Evolutionary conservation across 352 stramenopile genomes (phyloP).

Genomic region (Phytophthora pini): DNA sequence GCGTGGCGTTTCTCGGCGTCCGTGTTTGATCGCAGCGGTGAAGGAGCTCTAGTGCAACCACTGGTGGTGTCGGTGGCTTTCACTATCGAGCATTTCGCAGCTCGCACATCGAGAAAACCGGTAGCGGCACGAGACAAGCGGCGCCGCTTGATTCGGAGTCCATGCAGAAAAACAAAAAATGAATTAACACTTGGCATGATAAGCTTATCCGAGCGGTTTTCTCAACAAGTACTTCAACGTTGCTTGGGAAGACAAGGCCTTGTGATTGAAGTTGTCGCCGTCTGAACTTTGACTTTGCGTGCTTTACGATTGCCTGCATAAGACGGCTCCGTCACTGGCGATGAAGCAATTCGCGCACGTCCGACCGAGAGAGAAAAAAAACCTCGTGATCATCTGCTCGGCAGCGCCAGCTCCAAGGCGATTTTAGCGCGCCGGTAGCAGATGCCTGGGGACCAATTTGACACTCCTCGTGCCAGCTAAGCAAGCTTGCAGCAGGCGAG

Average conservation of each 20-base stretch:
- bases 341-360: constrained; percentile 15
- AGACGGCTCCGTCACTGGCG: constrained; percentile 9
- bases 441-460: neutral
- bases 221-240: constrained; percentile 26
- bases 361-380: constrained; percentile 1
- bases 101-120: constrained; percentile 1
- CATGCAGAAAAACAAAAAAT: constrained; percentile 16
- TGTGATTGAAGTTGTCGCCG: constrained; percentile 28
- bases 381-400: constrained; percentile 27
- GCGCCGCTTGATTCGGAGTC: constrained; percentile 1
- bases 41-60: constrained; percentile 3
- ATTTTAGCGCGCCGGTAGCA: neutral
- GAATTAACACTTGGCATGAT: constrained; percentile 16
- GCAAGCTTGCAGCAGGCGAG: too few relatives aligned
- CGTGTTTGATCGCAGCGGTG: constrained; percentile 15
- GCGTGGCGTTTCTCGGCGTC: constrained; percentile 16
- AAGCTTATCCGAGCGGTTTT: constrained; percentile 30
- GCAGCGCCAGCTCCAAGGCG: constrained; percentile 1
- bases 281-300: constrained; percentile 20
- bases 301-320: constrained; percentile 20
- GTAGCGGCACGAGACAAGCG: constrained; percentile 10
- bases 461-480: neutral
- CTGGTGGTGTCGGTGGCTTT: neutral
- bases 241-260: constrained; percentile 20
- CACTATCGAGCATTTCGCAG: too few relatives aligned